phyloP scores from a whole-genome alignment of 371 early-diverging fungal species.

The Thermomucor indicae-seudaticae region DNA sequence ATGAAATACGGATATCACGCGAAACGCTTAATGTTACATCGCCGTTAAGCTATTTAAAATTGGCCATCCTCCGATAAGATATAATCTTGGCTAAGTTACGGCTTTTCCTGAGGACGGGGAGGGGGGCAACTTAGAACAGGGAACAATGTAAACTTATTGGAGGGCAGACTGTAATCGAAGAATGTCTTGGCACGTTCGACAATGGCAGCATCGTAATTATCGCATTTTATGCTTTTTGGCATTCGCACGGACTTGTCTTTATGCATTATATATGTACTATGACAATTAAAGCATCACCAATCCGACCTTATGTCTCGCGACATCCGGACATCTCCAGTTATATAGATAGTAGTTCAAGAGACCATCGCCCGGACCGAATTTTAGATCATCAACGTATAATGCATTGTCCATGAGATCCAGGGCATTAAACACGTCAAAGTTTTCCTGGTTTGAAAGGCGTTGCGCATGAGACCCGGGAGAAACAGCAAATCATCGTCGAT shows the following conservation, averaged over 20 bases:
- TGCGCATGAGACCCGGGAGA: background rate
- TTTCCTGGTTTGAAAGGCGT: slow-evolving; percentile 24
- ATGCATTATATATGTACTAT: background rate
- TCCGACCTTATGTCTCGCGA: slow-evolving; percentile 71
- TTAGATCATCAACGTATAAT: slow-evolving; percentile 70
- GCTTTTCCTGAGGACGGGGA: too few species aligned
- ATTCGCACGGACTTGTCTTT: background rate
- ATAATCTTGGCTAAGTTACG: too few species aligned
- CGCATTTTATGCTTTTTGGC: background rate
- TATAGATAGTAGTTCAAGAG: slow-evolving; percentile 91
- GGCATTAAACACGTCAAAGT: slow-evolving; percentile 92
- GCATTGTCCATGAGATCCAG: slow-evolving; percentile 85
- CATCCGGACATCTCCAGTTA: slow-evolving; percentile 82
- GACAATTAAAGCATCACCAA: slow-evolving; percentile 75
- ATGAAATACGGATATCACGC: too few species aligned
- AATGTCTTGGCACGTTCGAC: too few species aligned
- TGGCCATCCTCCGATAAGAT: too few species aligned
- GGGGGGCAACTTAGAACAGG: too few species aligned
- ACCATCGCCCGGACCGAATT: slow-evolving; percentile 94
- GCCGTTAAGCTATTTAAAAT: too few species aligned
- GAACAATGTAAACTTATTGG: too few species aligned
- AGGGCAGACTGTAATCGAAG: too few species aligned
- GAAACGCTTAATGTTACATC: too few species aligned
- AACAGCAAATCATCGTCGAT: background rate
- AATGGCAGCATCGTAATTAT: too few species aligned